phyloP scores from a whole-genome alignment of 169 alveolate species.

The Plasmodium cynomolgi region DNA sequence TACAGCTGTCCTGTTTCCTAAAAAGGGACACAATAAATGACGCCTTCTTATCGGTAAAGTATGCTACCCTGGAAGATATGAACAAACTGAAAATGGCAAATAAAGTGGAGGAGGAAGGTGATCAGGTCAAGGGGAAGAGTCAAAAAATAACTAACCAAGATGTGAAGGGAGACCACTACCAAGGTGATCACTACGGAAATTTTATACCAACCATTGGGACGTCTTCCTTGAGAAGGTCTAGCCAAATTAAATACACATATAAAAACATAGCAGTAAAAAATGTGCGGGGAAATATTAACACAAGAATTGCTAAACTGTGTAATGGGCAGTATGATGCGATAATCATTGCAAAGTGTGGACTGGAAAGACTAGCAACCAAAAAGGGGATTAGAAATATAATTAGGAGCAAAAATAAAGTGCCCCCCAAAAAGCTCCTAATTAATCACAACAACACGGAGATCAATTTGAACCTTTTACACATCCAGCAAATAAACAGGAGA shows the following conservation, averaged over 20 bases:
- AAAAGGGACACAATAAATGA: constrained; percentile 66
- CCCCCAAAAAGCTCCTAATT: not conserved
- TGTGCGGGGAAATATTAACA: constrained; percentile 60
- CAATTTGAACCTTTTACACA: constrained; percentile 26
- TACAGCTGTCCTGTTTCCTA: constrained; percentile 47
- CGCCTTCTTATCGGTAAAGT: constrained; percentile 49
- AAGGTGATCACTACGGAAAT: not conserved
- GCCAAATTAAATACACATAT: constrained; percentile 49
- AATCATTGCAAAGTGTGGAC: constrained; percentile 68
- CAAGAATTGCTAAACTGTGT: constrained; percentile 52
- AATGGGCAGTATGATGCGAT: constrained; percentile 34
- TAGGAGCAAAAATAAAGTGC: not conserved
- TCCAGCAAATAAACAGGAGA: constrained; percentile 43
- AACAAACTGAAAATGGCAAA: constrained; percentile 8
- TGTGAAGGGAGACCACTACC: not conserved
- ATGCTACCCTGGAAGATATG: constrained; percentile 19
- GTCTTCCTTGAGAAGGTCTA: constrained; percentile 58
- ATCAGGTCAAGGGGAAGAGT: not conserved
- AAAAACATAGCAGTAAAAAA: constrained; percentile 28
- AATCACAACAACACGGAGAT: constrained; percentile 13
- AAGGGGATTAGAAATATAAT: not conserved
- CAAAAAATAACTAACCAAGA: not conserved
- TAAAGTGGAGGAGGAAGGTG: not conserved
- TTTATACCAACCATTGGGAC: constrained; percentile 32
- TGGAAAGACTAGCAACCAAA: constrained; percentile 43